These are phyloP conservation scores for Guadua angustifolia DNA, from an alignment of 176 grass and related monocot genomes.

Conservation along the genomic window DNA sequence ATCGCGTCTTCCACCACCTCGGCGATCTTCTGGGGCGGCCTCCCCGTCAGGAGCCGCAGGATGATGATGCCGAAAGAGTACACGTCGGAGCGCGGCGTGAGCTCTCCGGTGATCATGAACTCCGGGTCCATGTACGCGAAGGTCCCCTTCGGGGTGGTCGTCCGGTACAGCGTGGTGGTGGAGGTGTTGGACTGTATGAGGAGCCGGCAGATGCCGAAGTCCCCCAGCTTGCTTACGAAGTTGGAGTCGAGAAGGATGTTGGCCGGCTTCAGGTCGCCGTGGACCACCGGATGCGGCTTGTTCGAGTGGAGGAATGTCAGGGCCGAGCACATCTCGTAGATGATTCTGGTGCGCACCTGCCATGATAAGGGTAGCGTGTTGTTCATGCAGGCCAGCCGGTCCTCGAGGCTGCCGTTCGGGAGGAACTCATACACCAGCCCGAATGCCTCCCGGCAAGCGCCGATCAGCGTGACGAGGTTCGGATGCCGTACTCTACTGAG, in stretches of 20 bases:
- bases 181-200: slow-evolving; percentile 36
- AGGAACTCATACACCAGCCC: slow-evolving; percentile 61
- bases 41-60: slow-evolving; percentile 56
- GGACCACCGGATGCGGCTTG: slow-evolving; percentile 54
- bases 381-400: slow-evolving; percentile 41
- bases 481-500: slow-evolving; percentile 63
- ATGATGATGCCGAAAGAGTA: slow-evolving; percentile 63
- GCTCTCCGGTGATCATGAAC: slow-evolving; percentile 40
- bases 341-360: slow-evolving; percentile 62
- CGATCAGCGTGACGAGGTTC: slow-evolving; percentile 64
- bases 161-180: slow-evolving; percentile 31
- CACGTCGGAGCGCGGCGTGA: slow-evolving; percentile 55
- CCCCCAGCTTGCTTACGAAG: slow-evolving; percentile 58
- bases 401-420: slow-evolving; percentile 65
- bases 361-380: slow-evolving; percentile 55
- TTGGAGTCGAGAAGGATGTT: slow-evolving; percentile 68
- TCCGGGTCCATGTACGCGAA: slow-evolving; percentile 61
- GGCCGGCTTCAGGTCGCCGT: slow-evolving; percentile 58
- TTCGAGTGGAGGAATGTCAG: slow-evolving; percentile 62
- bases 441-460: slow-evolving; percentile 51
- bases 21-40: slow-evolving; percentile 27
- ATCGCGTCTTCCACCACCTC: slow-evolving; percentile 50
- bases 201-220: slow-evolving; percentile 59
- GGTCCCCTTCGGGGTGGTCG: slow-evolving; percentile 41
- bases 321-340: slow-evolving; percentile 53